Evolutionary conservation across 2,329 filamentous ascomycete species (phyloP).

Genomic region (Diaporthe sp.): DNA sequence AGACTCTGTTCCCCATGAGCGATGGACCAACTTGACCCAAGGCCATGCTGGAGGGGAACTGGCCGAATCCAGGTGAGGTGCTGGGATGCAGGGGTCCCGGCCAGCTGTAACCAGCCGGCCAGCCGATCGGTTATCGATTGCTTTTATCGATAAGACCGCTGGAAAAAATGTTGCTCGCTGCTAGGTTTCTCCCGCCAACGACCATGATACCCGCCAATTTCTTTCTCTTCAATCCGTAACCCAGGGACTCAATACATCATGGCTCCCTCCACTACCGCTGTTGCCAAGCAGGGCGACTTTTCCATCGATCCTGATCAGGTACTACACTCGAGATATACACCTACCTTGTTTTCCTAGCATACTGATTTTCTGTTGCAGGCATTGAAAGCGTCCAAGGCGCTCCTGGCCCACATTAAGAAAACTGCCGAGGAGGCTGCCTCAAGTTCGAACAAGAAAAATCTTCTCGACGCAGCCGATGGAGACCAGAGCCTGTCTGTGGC

Average conservation of each 20-base stretch:
- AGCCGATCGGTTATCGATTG: neutral
- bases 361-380: constrained; percentile 54
- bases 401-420: constrained; percentile 72
- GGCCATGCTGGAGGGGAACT: neutral
- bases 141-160: constrained; percentile 24
- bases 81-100: neutral
- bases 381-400: constrained; percentile 73
- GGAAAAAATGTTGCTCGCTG: constrained; percentile 35
- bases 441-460: constrained; percentile 65
- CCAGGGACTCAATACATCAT: constrained; percentile 42
- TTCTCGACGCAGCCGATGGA: constrained; percentile 63
- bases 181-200: neutral
- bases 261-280: constrained; percentile 49
- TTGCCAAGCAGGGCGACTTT: constrained; percentile 49
- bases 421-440: constrained; percentile 61
- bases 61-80: neutral
- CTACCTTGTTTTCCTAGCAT: constrained; percentile 15
- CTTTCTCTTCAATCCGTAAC: neutral
- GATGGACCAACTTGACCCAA: neutral
- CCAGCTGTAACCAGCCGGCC: constrained; percentile 30
- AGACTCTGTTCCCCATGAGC: neutral
- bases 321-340: constrained; percentile 8
- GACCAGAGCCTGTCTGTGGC: constrained; percentile 53
- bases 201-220: constrained; percentile 2
- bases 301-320: constrained; percentile 53